Percentiles rank a stretch among this genome's conserved stretches.
phyloP scores from a whole-genome alignment of 495 filamentous ascomycete species.

The Aspergillus indologenus region DNA sequence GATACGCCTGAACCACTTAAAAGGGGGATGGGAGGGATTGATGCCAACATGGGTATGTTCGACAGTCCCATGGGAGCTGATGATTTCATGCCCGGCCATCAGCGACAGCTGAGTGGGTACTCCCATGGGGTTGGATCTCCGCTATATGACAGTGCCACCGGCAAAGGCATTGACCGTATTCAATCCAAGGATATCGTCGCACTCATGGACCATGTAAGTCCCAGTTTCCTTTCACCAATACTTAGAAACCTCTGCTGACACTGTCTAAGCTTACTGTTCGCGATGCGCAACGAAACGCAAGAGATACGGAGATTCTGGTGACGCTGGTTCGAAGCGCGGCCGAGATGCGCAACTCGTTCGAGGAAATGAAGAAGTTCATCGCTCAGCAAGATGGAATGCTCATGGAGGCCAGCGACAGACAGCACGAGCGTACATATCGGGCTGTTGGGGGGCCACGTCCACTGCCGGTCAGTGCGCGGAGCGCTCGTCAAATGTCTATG shows the following conservation, averaged over 20 bases:
- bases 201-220: constrained; percentile 97
- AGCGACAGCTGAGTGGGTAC: constrained; percentile 77
- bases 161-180: constrained; percentile 84
- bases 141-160: constrained; percentile 86
- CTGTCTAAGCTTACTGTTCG: constrained; percentile 79
- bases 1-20: constrained; percentile 58
- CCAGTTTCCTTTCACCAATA: constrained; percentile 41
- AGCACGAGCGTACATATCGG: constrained; percentile 80
- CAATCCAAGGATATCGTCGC: constrained; percentile 97
- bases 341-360: constrained; percentile 96
- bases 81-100: constrained; percentile 58
- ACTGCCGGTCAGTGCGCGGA: constrained; percentile 56
- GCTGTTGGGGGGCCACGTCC: constrained; percentile 86
- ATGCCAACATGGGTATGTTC: constrained; percentile 52
- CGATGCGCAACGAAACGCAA: constrained; percentile 92
- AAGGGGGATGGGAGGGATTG: constrained; percentile 57
- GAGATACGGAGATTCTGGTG: constrained; percentile 94
- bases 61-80: constrained; percentile 61
- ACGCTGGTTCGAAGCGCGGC: constrained; percentile 91
- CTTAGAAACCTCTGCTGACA: not conserved
- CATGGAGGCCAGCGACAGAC: constrained; percentile 76
- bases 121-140: constrained; percentile 77
- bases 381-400: constrained; percentile 81
- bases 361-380: constrained; percentile 92
- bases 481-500: constrained; percentile 48